Evolutionary conservation across 352 stramenopile species (phyloP).

Genomic region (Phytophthora ohioensis): DNA sequence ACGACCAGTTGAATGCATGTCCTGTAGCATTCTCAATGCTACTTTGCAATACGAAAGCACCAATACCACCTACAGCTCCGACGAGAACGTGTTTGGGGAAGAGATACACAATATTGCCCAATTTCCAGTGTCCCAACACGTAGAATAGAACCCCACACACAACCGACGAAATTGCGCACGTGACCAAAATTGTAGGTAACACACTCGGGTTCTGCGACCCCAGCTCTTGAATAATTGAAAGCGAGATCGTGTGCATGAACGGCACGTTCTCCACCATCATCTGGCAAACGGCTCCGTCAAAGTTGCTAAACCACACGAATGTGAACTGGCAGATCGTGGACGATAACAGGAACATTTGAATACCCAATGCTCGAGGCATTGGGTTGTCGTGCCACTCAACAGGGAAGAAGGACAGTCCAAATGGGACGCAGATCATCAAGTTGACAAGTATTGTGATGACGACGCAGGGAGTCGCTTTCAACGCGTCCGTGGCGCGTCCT

Average conservation of each 20-base stretch:
- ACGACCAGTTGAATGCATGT: constrained; percentile 66
- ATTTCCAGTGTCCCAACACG: constrained; percentile 86
- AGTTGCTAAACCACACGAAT: constrained; percentile 78
- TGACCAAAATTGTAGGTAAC: constrained; percentile 93
- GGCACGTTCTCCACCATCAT: constrained; percentile 98
- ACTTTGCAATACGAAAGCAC: constrained; percentile 86
- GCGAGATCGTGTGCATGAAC: constrained; percentile 93
- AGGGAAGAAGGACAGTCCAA: constrained; percentile 88
- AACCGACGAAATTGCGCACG: constrained; percentile 91
- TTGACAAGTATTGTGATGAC: constrained; percentile 81
- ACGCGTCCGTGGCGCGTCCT: constrained; percentile 33
- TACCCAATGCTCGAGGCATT: constrained; percentile 77
- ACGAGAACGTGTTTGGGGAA: constrained; percentile 96
- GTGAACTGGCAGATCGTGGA: constrained; percentile 86
- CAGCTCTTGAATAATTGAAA: constrained; percentile 86
- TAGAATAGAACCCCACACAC: constrained; percentile 93
- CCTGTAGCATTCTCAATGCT: constrained; percentile 90
- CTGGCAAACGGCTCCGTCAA: constrained; percentile 77
- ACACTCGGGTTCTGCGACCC: constrained; percentile 73
- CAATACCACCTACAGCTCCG: constrained; percentile 95
- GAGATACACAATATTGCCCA: constrained; percentile 93
- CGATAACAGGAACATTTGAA: constrained; percentile 87
- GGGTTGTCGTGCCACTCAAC: constrained; percentile 81
- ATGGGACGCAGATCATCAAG: constrained; percentile 90
- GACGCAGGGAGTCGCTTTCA: constrained; percentile 61